phyloP scores from a whole-genome alignment of 2,329 filamentous ascomycete genomes.

The Nannizzia gypsea region DNA sequence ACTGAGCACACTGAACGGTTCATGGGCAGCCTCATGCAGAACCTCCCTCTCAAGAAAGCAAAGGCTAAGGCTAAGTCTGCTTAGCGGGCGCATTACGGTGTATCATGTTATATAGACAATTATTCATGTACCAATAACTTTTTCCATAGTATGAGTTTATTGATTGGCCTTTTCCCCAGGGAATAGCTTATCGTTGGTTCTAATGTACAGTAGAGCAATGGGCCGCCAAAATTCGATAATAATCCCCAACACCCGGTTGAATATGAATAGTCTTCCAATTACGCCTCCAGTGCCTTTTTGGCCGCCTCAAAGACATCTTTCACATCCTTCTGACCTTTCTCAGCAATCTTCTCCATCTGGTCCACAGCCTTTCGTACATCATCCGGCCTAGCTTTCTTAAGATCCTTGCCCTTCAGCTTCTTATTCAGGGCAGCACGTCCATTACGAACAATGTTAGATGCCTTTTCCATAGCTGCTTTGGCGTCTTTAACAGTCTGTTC shows the following conservation, averaged over 20 bases:
- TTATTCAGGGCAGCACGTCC: constrained; percentile 36
- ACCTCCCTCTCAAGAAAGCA: constrained; percentile 18
- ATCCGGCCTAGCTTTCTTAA: constrained; percentile 34
- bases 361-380: constrained; percentile 36
- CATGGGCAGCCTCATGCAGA: constrained; percentile 28
- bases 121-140: background rate
- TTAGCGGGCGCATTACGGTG: background rate
- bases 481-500: constrained; percentile 30
- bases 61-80: background rate
- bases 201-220: background rate
- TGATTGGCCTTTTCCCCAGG: background rate
- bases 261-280: background rate
- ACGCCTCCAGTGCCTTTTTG: constrained; percentile 27
- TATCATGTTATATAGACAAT: background rate
- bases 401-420: constrained; percentile 31
- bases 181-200: background rate
- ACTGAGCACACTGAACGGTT: constrained; percentile 27
- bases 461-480: constrained; percentile 34
- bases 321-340: constrained; percentile 36
- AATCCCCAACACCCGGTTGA: background rate
- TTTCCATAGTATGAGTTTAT: background rate
- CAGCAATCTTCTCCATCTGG: constrained; percentile 37
- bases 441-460: constrained; percentile 29
- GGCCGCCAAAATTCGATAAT: background rate
- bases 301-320: constrained; percentile 35